Conservation (phyloP, 805 yeast species). For the Ascoidea rubescens region DNA sequence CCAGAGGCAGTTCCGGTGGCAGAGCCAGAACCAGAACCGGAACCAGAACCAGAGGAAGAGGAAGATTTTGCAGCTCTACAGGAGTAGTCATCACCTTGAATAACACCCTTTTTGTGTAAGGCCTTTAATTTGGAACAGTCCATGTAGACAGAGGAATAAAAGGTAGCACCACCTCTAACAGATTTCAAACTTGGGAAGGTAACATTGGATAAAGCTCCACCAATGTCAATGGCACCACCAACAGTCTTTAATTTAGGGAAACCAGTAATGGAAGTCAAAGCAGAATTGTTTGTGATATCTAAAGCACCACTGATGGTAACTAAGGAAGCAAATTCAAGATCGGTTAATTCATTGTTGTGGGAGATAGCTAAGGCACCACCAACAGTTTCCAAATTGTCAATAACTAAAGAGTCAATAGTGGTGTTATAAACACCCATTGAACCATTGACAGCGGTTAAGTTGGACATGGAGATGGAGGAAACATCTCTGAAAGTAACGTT, state of each 20-base stretch:
- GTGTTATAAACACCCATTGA: conserved; percentile 72
- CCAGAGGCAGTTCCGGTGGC: conserved; percentile 15
- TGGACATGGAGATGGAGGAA: conserved; percentile 53
- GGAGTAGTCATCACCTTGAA: conserved; percentile 80
- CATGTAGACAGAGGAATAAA: conserved; percentile 66
- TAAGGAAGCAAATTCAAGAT: conserved; percentile 55
- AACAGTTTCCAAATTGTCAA: conserved; percentile 41
- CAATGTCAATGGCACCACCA: conserved; percentile 77
- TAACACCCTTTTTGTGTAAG: conserved; percentile 63
- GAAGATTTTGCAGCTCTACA: conserved; percentile 52
- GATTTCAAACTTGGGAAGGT: conserved; percentile 57
- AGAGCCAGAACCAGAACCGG: conserved; percentile 17
- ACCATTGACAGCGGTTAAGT: conserved; percentile 61
- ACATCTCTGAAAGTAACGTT: conserved; percentile 78
- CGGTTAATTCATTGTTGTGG: conserved; percentile 61
- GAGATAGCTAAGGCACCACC: conserved; percentile 74
- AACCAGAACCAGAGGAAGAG: conserved; percentile 26
- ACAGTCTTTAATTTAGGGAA: conserved; percentile 61
- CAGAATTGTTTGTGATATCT: conserved; percentile 72
- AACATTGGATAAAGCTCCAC: conserved; percentile 74
- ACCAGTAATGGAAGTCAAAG: conserved; percentile 50
- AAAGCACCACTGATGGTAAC: conserved; percentile 86
- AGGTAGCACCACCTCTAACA: conserved; percentile 85
- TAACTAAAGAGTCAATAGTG: conserved; percentile 40
- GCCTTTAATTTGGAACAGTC: conserved; percentile 67